phyloP scores from a whole-genome alignment of 352 stramenopile species.

The Phytophthora hibernalis region DNA sequence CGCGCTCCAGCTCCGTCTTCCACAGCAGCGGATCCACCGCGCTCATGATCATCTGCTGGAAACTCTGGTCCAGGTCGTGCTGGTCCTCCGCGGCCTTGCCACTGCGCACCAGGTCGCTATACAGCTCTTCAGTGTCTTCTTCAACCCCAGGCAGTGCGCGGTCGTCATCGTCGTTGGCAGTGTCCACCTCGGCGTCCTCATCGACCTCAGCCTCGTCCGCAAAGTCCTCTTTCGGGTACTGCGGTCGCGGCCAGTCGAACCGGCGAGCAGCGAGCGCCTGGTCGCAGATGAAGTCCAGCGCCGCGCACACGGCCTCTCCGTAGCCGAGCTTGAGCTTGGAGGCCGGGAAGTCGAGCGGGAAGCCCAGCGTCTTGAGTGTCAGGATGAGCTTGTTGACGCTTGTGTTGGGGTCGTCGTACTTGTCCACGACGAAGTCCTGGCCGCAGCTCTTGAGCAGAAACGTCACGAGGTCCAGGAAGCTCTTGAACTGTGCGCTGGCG shows the following conservation, averaged over 20 bases:
- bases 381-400: conserved; percentile 91
- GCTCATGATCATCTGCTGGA: conserved; percentile 89
- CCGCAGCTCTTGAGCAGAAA: conserved; percentile 81
- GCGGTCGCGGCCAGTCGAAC: conserved; percentile 71
- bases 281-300: conserved; percentile 86
- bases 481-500: conserved; percentile 81
- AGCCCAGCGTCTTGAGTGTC: conserved; percentile 81
- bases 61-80: conserved; percentile 70
- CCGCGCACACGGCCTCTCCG: conserved; percentile 75
- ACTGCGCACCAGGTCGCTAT: conserved; percentile 59
- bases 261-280: conserved; percentile 69
- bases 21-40: conserved; percentile 81
- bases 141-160: conserved; percentile 47
- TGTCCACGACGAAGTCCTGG: conserved; percentile 87
- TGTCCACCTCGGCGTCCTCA: conserved; percentile 70
- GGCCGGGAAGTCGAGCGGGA: conserved; percentile 81
- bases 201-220: conserved; percentile 81
- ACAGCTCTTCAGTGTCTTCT: conserved; percentile 68
- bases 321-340: conserved; percentile 83
- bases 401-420: conserved; percentile 89
- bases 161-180: conserved; percentile 51
- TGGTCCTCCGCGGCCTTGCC: conserved; percentile 41
- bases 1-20: conserved; percentile 87
- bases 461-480: conserved; percentile 74
- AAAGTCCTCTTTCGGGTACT: conserved; percentile 86